Conservation (phyloP, 352 stramenopile genomes). For the Globisporangium lucens region DNA sequence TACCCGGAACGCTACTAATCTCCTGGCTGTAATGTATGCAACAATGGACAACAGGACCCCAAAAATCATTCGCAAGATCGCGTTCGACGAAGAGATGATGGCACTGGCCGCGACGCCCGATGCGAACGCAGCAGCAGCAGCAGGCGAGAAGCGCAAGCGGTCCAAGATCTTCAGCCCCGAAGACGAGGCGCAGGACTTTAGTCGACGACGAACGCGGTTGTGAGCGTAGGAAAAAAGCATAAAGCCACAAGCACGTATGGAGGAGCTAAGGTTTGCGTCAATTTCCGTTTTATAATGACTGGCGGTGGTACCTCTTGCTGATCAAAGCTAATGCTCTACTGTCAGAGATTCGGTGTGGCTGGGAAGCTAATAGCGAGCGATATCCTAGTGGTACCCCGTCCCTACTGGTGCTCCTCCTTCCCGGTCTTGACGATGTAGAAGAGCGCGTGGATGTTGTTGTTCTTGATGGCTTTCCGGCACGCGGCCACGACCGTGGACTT, state of each 20-base stretch:
- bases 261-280: no score
- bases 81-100: slow-evolving; percentile 48
- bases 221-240: not conserved
- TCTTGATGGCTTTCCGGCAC: slow-evolving; percentile 88
- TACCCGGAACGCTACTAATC: not conserved
- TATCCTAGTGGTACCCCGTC: not conserved
- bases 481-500: slow-evolving; percentile 83
- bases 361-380: no score
- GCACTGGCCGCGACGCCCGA: slow-evolving; percentile 24
- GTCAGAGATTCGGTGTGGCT: no score
- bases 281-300: no score
- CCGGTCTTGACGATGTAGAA: slow-evolving; percentile 87
- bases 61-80: slow-evolving; percentile 35
- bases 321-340: no score
- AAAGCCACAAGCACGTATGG: no score
- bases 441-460: slow-evolving; percentile 85
- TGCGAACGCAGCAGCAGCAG: not conserved
- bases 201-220: slow-evolving; percentile 11
- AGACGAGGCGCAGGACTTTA: slow-evolving; percentile 24
- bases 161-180: slow-evolving; percentile 30
- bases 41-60: slow-evolving; percentile 21
- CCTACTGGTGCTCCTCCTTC: slow-evolving; percentile 74
- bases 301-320: no score
- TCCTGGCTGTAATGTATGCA: not conserved
- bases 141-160: slow-evolving; percentile 31